Percentiles rank a stretch among this genome's conserved stretches.
Conservation (phyloP, 192 early-diverging fungal genomes). For the Coemansia sp. region DNA sequence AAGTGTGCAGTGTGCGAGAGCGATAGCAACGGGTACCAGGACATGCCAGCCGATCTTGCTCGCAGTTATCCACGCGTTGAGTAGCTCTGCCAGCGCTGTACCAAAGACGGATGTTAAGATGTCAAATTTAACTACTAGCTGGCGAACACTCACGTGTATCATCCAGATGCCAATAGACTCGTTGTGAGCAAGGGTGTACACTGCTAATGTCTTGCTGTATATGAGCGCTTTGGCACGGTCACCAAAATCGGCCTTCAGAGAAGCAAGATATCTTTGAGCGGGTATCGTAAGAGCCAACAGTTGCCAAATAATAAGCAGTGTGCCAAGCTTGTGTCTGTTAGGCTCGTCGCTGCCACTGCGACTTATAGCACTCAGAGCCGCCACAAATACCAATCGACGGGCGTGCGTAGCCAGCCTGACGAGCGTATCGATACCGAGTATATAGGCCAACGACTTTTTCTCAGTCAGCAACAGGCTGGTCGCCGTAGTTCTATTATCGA, state of each 20-base stretch:
- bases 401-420: too few relatives aligned
- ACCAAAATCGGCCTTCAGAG: neutral
- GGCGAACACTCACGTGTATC: too few relatives aligned
- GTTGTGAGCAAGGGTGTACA: neutral
- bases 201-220: neutral
- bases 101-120: neutral
- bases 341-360: too few relatives aligned
- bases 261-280: neutral
- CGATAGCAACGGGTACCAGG: constrained; percentile 22
- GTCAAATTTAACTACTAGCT: too few relatives aligned
- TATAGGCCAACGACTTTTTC: too few relatives aligned
- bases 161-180: neutral
- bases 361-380: neutral
- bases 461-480: too few relatives aligned
- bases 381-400: constrained; percentile 14
- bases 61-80: constrained; percentile 27
- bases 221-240: neutral
- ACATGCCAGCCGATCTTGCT: constrained; percentile 31
- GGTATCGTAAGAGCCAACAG: constrained; percentile 6
- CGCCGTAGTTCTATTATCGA: too few relatives aligned
- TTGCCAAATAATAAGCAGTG: constrained; percentile 4
- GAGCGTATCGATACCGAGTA: too few relatives aligned
- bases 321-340: neutral
- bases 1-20: constrained; percentile 3
- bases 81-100: neutral